Percentiles rank a stretch among this genome's conserved stretches.
Evolutionary conservation across 169 alveolate genomes (phyloP).

Genomic region (Ichthyophthirius multifiliis): DNA sequence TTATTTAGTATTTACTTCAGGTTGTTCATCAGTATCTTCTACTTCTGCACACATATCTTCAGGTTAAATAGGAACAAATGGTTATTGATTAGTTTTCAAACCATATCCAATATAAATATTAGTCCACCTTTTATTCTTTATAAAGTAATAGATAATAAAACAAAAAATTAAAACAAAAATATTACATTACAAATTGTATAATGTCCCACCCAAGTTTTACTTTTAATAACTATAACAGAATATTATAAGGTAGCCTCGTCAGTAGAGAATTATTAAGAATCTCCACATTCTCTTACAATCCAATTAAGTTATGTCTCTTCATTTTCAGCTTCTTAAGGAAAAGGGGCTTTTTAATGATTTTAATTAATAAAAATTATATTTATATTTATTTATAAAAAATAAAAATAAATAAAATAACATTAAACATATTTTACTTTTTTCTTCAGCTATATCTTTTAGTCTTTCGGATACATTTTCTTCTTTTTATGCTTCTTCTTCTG

Average conservation of each 20-base stretch:
- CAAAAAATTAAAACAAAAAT: neutral
- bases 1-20: constrained; percentile 61
- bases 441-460: constrained; percentile 63
- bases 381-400: neutral
- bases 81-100: constrained; percentile 59
- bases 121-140: constrained; percentile 60
- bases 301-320: constrained; percentile 48
- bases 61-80: constrained; percentile 70
- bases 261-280: constrained; percentile 43
- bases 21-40: constrained; percentile 65
- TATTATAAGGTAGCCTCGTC: constrained; percentile 56
- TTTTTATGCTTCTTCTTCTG: constrained; percentile 36
- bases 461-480: constrained; percentile 64
- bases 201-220: constrained; percentile 83
- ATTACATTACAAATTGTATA: constrained; percentile 56
- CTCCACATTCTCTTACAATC: constrained; percentile 68
- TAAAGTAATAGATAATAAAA: neutral
- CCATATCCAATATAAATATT: constrained; percentile 81
- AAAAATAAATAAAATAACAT: neutral
- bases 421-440: constrained; percentile 36
- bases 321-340: constrained; percentile 49
- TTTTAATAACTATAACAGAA: constrained; percentile 64
- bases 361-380: neutral
- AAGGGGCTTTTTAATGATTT: constrained; percentile 26
- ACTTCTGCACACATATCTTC: constrained; percentile 69